Base-by-base conservation (phyloP, 371 early-diverging fungal genomes). In the Apophysomyces trapeziformis region DNA sequence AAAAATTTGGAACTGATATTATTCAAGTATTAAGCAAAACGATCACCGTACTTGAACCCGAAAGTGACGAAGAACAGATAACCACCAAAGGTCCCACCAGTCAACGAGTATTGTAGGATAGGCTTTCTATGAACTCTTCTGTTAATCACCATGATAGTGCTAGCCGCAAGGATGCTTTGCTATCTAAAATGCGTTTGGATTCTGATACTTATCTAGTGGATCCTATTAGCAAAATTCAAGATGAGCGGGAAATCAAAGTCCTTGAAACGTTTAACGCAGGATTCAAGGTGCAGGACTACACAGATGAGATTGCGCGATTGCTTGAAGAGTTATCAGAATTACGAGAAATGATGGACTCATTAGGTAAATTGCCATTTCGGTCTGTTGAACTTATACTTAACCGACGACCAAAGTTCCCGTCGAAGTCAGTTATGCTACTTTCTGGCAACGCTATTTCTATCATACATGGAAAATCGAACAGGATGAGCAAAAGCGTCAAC, bases 381-480 rank as follows among this genome's bases (percentile, higher is more conserved):
- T 18, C 11, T 16, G 26, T 7, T 5, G 38, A 58, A 7, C 44
- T 56, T 16, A 64, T 46, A 12, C 18, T 63, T 2, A 38, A 60
- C 63, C 12, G 56, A 16, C 57, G 14, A 46, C 43, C 54, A n/a
- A 56, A 76, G 84, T 83, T 0, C 84, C 84, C 56, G 69, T 83
- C 26, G 64, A 83, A 69, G 78, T 83, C 8, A 75, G 73, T 26
- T 83, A 83, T 45, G 37, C 70, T 7, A 46, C 68, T 18, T 83
- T 83, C 56, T 83, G 84, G 84, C 70, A 77, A 57, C 68, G 84
- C 5, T 83, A 83, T 41, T 83, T 80, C 38, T 80, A 83, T 45
- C 79, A 78, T 50, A 70, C 69, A 14, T 73, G 73, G 71, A 77
- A 74, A 14, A 77, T 80, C 63, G 84, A 83, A 18, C 73, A 79